Percentiles rank a stretch among this genome's conserved stretches.
phyloP scores from a whole-genome alignment of 495 filamentous ascomycete species.

The Penicillium cosmopolitanum region DNA sequence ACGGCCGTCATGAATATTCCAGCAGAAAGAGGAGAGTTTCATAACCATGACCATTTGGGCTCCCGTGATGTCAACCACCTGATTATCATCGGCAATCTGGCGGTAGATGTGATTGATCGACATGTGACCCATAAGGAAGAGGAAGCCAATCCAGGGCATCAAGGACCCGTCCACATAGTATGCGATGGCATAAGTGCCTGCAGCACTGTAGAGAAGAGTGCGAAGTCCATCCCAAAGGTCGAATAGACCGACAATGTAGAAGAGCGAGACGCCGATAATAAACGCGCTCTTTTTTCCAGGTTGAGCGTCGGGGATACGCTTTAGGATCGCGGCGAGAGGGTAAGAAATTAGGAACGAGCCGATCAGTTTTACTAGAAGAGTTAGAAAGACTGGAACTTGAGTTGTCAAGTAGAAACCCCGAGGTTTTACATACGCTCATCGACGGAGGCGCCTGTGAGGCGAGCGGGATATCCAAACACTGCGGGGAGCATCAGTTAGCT shows the following conservation, averaged over 20 bases:
- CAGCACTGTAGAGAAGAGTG: constrained; percentile 77
- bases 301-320: constrained; percentile 83
- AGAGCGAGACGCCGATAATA: constrained; percentile 76
- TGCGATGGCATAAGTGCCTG: constrained; percentile 81
- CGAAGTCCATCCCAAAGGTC: constrained; percentile 86
- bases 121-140: constrained; percentile 96
- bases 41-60: constrained; percentile 98
- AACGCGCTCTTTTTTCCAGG: constrained; percentile 91
- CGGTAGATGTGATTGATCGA: constrained; percentile 84
- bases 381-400: constrained; percentile 11
- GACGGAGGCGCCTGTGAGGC: constrained; percentile 71
- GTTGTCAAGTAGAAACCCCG: background rate
- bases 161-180: constrained; percentile 84
- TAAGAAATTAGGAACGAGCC: constrained; percentile 91
- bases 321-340: constrained; percentile 84
- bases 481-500: constrained; percentile 25
- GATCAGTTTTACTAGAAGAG: constrained; percentile 80
- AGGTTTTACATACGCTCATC: constrained; percentile 74
- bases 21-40: constrained; percentile 97
- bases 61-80: constrained; percentile 83
- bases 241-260: constrained; percentile 94
- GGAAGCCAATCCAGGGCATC: constrained; percentile 97
- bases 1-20: constrained; percentile 92
- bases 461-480: constrained; percentile 75
- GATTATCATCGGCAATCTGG: constrained; percentile 66